These are phyloP conservation scores for Astraeus odoratus DNA, from an alignment of 768 basidiomycete genomes.

Conservation along the genomic window DNA sequence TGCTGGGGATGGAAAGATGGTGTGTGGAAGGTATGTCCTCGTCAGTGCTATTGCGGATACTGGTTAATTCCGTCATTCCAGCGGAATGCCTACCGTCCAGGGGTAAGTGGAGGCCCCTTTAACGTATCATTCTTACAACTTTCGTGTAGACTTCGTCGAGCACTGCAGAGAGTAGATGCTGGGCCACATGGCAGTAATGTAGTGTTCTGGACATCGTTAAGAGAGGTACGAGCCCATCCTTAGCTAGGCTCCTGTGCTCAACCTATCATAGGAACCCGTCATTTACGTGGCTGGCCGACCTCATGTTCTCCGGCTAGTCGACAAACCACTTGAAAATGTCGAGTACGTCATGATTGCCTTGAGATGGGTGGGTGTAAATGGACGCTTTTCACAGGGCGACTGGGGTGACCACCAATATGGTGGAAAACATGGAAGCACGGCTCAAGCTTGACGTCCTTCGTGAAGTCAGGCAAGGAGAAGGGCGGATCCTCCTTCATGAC, in stretches of 20 bases:
- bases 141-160: constrained; percentile 74
- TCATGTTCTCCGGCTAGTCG: constrained; percentile 83
- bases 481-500: constrained; percentile 87
- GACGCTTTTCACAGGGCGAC: constrained; percentile 57
- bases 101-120: too few species aligned
- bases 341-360: constrained; percentile 48
- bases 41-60: background rate
- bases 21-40: constrained; percentile 63
- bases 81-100: constrained; percentile 92
- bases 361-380: background rate
- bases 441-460: constrained; percentile 84
- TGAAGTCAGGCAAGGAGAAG: constrained; percentile 64
- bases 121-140: too few species aligned
- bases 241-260: background rate
- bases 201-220: constrained; percentile 91
- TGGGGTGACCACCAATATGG: constrained; percentile 83
- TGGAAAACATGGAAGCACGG: constrained; percentile 84
- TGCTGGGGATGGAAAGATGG: constrained; percentile 46
- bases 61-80: constrained; percentile 29
- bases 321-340: constrained; percentile 88
- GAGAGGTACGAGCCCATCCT: constrained; percentile 53
- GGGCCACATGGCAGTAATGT: constrained; percentile 65
- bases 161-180: constrained; percentile 74
- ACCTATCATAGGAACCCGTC: constrained; percentile 69
- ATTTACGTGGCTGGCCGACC: constrained; percentile 82